A percentile compares a stretch with the other conserved stretches of the same genome.
Conservation (phyloP, 495 filamentous ascomycete species). For the Astrothelium subdiscretum region DNA sequence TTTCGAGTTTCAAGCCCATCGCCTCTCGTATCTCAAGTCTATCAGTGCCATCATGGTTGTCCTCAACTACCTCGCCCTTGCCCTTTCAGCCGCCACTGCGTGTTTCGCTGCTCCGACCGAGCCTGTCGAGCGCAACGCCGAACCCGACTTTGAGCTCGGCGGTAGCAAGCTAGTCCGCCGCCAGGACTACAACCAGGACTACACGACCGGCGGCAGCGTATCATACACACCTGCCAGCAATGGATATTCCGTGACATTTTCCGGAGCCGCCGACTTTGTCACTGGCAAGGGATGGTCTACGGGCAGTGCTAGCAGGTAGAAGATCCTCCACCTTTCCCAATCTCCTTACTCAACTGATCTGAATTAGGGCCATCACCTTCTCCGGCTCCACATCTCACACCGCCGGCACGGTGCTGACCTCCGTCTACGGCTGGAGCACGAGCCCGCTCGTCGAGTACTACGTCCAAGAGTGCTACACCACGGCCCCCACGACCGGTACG, state of each 20-base stretch:
- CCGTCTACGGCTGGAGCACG: slow-evolving; percentile 10
- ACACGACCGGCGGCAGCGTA: slow-evolving; percentile 28
- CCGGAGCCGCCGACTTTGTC: slow-evolving; percentile 8
- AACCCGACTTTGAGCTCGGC: slow-evolving; percentile 22
- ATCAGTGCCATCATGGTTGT: not conserved
- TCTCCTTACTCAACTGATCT: not conserved
- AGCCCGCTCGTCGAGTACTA: not conserved
- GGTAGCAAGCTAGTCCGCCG: slow-evolving; percentile 21
- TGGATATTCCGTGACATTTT: slow-evolving; percentile 29
- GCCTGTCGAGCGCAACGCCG: slow-evolving; percentile 8
- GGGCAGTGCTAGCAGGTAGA: slow-evolving; percentile 8
- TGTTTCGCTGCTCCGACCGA: slow-evolving; percentile 17
- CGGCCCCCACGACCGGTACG: not conserved
- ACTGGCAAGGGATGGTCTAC: slow-evolving; percentile 9
- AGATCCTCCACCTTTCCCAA: not conserved
- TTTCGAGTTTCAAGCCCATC: not conserved
- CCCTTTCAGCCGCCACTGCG: slow-evolving; percentile 13
- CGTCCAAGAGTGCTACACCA: not conserved
- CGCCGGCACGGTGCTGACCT: slow-evolving; percentile 12
- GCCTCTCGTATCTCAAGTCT: not conserved
- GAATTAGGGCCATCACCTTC: slow-evolving; percentile 10
- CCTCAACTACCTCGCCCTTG: slow-evolving; percentile 15
- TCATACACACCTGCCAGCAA: slow-evolving; percentile 19
- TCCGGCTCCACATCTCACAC: slow-evolving; percentile 8
- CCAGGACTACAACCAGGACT: slow-evolving; percentile 32